phyloP scores from a whole-genome alignment of 176 grass and related monocot genomes.

The Alopecurus myosuroides region DNA sequence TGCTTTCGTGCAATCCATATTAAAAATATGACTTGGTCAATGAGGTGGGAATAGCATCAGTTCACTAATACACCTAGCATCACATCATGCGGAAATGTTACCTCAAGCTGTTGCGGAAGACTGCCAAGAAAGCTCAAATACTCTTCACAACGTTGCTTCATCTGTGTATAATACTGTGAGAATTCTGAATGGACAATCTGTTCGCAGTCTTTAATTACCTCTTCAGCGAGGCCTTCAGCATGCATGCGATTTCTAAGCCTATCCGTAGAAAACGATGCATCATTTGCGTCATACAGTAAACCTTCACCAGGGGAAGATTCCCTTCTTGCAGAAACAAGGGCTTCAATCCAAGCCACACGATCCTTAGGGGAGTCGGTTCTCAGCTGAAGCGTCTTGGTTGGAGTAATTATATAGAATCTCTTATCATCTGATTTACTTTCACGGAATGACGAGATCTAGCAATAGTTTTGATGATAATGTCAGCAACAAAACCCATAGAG shows the following conservation, averaged over 20 bases:
- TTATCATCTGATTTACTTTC: slow-evolving; percentile 95
- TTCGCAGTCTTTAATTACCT: slow-evolving; percentile 79
- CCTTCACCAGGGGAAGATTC: slow-evolving; percentile 45
- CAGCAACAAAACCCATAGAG: neutral
- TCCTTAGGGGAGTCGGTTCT: slow-evolving; percentile 76
- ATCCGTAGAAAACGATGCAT: slow-evolving; percentile 64
- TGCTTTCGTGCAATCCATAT: neutral
- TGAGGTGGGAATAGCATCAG: neutral
- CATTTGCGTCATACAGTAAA: slow-evolving; percentile 32
- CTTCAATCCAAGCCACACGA: slow-evolving; percentile 87
- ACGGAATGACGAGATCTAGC: slow-evolving; percentile 86
- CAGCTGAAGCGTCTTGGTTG: slow-evolving; percentile 81
- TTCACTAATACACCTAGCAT: neutral
- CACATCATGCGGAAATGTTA: slow-evolving; percentile 7
- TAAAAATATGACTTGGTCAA: neutral
- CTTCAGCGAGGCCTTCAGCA: slow-evolving; percentile 67
- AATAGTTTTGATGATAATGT: slow-evolving; percentile 24
- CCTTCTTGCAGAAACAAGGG: slow-evolving; percentile 69
- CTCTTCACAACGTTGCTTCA: slow-evolving; percentile 66
- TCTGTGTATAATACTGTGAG: slow-evolving; percentile 58
- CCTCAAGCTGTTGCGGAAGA: slow-evolving; percentile 69
- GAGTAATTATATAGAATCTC: slow-evolving; percentile 87
- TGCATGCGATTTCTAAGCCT: slow-evolving; percentile 72
- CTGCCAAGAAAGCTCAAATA: slow-evolving; percentile 68
- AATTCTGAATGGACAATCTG: slow-evolving; percentile 89